Evolutionary conservation across 164 flowering plant genomes (phyloP).

Genomic region (Dillenia turbinata): DNA sequence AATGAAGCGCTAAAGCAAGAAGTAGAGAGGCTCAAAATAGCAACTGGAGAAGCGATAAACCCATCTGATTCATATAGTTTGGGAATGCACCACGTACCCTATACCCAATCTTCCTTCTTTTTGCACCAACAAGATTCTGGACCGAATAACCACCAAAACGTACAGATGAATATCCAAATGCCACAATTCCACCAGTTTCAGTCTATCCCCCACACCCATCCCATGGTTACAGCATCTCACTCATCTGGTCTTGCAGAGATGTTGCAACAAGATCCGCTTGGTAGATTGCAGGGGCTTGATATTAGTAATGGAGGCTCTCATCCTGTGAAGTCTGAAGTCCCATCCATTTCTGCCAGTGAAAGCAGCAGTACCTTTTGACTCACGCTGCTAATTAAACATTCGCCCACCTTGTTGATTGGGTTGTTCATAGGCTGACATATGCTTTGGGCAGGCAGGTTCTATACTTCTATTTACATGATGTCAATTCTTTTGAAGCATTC

Average conservation of each 20-base stretch:
- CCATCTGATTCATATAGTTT: constrained; percentile 48
- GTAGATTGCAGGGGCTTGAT: constrained; percentile 84
- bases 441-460: no score
- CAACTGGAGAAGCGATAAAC: constrained; percentile 61
- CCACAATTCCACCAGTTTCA: constrained; percentile 49
- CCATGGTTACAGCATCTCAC: constrained; percentile 26
- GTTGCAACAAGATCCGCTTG: constrained; percentile 72
- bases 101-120: constrained; percentile 40
- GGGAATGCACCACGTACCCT: constrained; percentile 60
- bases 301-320: constrained; percentile 54
- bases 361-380: constrained; percentile 65
- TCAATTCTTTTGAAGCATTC: no score
- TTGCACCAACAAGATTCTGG: constrained; percentile 40
- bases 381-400: constrained; percentile 11
- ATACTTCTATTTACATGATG: no score
- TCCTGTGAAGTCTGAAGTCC: constrained; percentile 71
- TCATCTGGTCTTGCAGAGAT: constrained; percentile 44
- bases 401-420: constrained; percentile 17
- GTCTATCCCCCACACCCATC: constrained; percentile 37
- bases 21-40: constrained; percentile 73
- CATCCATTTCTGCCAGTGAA: constrained; percentile 77
- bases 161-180: constrained; percentile 42
- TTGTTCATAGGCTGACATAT: constrained; percentile 61
- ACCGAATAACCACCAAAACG: constrained; percentile 25
- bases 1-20: constrained; percentile 85